Evolutionary conservation across 1,284 basidiomycete genomes (phyloP), one percentile per base, ranked within the genome.

Genomic region (Ceratobasidium sp.): DNA sequence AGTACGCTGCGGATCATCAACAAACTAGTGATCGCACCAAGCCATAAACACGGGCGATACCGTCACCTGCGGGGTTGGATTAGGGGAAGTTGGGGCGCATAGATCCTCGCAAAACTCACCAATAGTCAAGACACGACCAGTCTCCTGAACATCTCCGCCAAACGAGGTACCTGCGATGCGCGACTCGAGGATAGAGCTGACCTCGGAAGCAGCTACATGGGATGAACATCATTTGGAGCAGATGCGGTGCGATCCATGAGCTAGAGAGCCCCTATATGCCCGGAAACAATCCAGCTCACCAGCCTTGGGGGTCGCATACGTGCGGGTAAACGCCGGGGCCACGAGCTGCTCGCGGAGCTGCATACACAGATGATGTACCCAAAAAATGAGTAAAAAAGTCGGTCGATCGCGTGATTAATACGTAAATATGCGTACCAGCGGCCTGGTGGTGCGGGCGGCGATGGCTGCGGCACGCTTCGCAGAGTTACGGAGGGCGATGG

Each of bases 31-130:
- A 44, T 23, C 70, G 26, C 61, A 72, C 70, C 83, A 90, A 88
- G 86, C 90, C 96, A 87, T 97, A 99, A 85, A 99, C 97, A 93
- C 97, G 97, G 87, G 96, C 96, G 86, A 99, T 98, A 97, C 97
- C 97, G 89, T 99, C 97, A 95, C 97, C 97, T 72, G 42, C n/a
- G 84, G 99, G 97, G 88, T 96, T 95, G 44, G 96, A 84, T 77
- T 80, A 78, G 70, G 60, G 68, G 69, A 39, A 81, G 78, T 56
- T 9, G 76, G 58, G 78, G 20, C 23, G 53, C 40, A 28, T 77
- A 51, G 53, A 49, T 33, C 79, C 15, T 73, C 2, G 77, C 56
- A 64, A 51, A 66, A 69, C 40, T 33, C 20, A 69, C 66, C 49
- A 58, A 70, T 67, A 97, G 95, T 98, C 87, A 99, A 89, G 83